Evolutionary conservation across 1,139 yeast species (phyloP), one percentile per base, ranked within the genome.

Genomic region (Pichia sp.): DNA sequence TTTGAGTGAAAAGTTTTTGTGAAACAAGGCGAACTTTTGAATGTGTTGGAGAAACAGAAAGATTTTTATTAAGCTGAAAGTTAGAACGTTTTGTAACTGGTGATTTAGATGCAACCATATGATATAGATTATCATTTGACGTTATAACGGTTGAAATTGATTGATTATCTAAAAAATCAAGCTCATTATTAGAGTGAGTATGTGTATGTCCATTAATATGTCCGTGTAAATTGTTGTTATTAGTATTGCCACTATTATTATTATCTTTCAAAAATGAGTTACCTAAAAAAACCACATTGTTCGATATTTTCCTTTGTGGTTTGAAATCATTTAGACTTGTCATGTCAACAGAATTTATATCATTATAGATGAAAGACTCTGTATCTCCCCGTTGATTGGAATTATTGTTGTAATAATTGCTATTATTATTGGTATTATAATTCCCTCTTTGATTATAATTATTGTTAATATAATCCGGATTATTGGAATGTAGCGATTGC

Each of bases 341-440:
- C 9, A 22, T 33, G 40, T 45, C 51, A 10, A 44, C 22, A 4
- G 55, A 52, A 30, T 43, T 42, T 11, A 44, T 31, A 37, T 56
- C 56, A 34, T 55, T 51, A 31, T 58, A 59, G 4, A 58, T 55
- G 40, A 58, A 59, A 10, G 58, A 58, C 46, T 59, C 63, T 3
- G 48, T 52, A n/a, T 50, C 53, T 40, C 40, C 46, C 35, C 30
- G 25, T n/a, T 6, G 12, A 23, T 29, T 29, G 3, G 30, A n/a
- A n/a, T n/a, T n/a, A 41, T 40, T 30, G 23, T 25, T 27, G 24
- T 36, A 16, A 28, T 35, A 40, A 5, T 20, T 35, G 6, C 31
- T 24, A 28, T 39, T 46, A 12, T 30, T 46, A 6, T 28, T 41
- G 8, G 26, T 27, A 11, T 24, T n/a, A 4, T n/a, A n/a, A n/a